Evolutionary conservation across 2,329 filamentous ascomycete species (phyloP), one percentile per base, ranked within the genome.

Genomic region (Diaporthe velutina): DNA sequence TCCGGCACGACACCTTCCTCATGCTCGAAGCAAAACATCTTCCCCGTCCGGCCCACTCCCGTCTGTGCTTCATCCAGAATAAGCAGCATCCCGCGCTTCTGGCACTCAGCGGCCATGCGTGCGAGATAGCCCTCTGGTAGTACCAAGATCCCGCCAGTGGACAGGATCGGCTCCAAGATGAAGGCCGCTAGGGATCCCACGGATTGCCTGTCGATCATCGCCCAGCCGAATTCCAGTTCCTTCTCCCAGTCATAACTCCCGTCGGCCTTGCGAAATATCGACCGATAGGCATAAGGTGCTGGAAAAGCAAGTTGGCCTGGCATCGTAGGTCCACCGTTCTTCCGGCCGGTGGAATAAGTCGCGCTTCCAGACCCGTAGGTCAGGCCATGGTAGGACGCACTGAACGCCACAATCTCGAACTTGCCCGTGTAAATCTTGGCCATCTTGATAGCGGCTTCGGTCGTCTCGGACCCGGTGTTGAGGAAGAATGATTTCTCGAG

Each of bases 181-280:
- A 91, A 88, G 0, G 91, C 91, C 0, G 91, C 90, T 0, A 93
- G 84, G 0, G 90, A 92, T 0, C 91, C 91, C 25, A 87, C 86
- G 1, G 86, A 89, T 74, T 90, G 88, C 6, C 85, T 82, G 77
- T 93, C 91, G 57, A 93, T 83, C 81, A 93, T 84, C n/a, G 84
- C 83, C 85, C 89, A 93, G 25, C 89, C 90, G 77, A 89, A 93
- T 15, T 91, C 86, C 19, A 93, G 82, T 79, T 93, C 92, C 0
- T 89, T 88, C 77, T 91, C 85, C 91, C 91, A 93, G 79, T 93
- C 91, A 76, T 93, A 90, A 0, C 86, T 86, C 0, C 90, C 90
- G 76, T 93, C 90, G 1, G 48, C 61, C 48, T 88, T 86, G 13
- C 89, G 86, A 80, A 93, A 93, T 0, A 88, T 84, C 0, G 91